Conservation (phyloP, 2,329 filamentous ascomycete genomes). For the Epichloe typhina region DNA sequence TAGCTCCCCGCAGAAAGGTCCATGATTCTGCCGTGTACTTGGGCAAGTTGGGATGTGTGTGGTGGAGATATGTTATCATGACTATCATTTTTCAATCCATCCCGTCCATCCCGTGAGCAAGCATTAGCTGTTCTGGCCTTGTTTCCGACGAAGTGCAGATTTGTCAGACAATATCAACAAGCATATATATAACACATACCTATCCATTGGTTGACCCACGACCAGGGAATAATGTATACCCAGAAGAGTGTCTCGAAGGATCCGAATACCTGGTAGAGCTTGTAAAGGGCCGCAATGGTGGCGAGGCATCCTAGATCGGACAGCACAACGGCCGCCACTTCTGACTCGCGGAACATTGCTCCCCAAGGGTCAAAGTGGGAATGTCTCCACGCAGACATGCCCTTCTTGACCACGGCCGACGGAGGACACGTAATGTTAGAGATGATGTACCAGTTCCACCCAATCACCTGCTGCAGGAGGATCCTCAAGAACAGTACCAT, state of each 20-base stretch:
- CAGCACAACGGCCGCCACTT: slow-evolving; percentile 41
- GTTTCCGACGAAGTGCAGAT: too few species aligned
- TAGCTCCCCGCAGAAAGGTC: slow-evolving; percentile 49
- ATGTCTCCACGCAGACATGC: slow-evolving; percentile 18
- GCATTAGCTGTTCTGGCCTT: too few species aligned
- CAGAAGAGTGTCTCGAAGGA: slow-evolving; percentile 38
- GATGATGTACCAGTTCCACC: slow-evolving; percentile 51
- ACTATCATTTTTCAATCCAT: slow-evolving; percentile 26
- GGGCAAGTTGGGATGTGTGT: slow-evolving; percentile 23
- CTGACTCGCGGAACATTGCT: slow-evolving; percentile 45
- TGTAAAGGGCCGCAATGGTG: slow-evolving; percentile 23
- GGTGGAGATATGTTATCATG: slow-evolving; percentile 63
- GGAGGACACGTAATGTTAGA: slow-evolving; percentile 34
- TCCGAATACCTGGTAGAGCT: slow-evolving; percentile 42
- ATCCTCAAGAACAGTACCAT: slow-evolving; percentile 40
- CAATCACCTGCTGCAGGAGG: slow-evolving; percentile 48
- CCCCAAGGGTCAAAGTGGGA: slow-evolving; percentile 50
- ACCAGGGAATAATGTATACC: slow-evolving; percentile 50
- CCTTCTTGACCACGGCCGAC: slow-evolving; percentile 1
- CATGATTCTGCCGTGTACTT: slow-evolving; percentile 42
- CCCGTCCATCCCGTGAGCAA: too few species aligned
- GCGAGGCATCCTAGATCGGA: slow-evolving; percentile 47
- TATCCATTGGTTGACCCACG: slow-evolving; percentile 62
- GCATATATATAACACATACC: slow-evolving; percentile 21
- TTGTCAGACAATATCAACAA: too few species aligned